phyloP scores from a whole-genome alignment of 1,139 yeast species.

The Saccharomyces hybrid region DNA sequence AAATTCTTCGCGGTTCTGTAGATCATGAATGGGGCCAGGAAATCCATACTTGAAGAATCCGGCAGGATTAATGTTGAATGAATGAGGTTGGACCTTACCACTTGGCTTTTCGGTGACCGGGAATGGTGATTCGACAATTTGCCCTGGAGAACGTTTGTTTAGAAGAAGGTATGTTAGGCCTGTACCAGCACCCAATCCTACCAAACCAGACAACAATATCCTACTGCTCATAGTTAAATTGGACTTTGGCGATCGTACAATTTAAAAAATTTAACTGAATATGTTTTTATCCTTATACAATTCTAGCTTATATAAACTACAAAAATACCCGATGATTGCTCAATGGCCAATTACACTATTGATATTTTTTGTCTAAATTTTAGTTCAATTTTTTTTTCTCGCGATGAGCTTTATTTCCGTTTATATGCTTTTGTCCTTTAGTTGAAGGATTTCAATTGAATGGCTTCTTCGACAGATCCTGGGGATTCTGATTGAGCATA shows the following conservation, averaged over 20 bases:
- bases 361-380: background rate
- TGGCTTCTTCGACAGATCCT: background rate
- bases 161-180: constrained; percentile 8
- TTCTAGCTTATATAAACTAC: background rate
- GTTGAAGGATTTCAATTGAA: constrained; percentile 7
- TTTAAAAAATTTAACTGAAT: background rate
- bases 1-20: constrained; percentile 65
- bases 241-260: background rate
- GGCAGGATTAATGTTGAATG: constrained; percentile 47
- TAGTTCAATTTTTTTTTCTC: background rate
- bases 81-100: constrained; percentile 16
- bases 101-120: background rate
- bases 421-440: background rate
- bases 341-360: background rate
- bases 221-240: constrained; percentile 4
- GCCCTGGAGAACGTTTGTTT: background rate
- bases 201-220: constrained; percentile 6
- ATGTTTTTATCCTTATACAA: background rate
- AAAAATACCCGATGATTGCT: background rate
- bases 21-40: constrained; percentile 90
- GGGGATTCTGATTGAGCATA: background rate
- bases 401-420: background rate
- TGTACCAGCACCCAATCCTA: constrained; percentile 13
- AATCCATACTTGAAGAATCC: constrained; percentile 83
- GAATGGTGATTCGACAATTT: background rate